Base-by-base conservation (phyloP, 2,329 filamentous ascomycete species). In the Aureobasidium melanogenum region DNA sequence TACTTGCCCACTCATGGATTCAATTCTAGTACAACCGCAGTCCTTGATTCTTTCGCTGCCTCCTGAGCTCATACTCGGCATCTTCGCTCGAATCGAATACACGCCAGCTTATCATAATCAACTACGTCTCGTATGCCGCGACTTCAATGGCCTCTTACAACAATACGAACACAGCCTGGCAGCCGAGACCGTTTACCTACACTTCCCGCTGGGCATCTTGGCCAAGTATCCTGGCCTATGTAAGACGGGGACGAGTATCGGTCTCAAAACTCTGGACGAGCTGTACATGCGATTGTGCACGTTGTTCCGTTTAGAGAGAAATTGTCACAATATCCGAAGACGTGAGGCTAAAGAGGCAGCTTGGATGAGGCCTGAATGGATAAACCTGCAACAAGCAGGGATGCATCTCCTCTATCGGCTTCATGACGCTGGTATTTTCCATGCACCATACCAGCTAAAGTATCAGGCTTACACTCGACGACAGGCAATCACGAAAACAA, bases 351-450 rank as follows among this genome's bases (percentile, higher is more conserved):
- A 67, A 9, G 68, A 71, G 41, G 64, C 70, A 9, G 63, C 65
- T 32, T 71, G 70, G 70, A 67, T 71, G 30, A 66, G 64, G 48
- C 68, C 69, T 44, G 67, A 70, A 24, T 72, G 69, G 67, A 64
- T 70, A 8, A 62, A 36, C 5, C 66, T 72, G 48, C 68, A 72
- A 62, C 67, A 68, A 59, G 66, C 66, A 19, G 71, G 71, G 3
- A 62, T 71, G 3, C 63, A 72, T 12, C 61, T 72, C 4, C 67
- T 73, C 19, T 71, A 70, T 61, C 68, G 69, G 7, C 60, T 73
- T 2, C 63, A 66, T 50, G 71, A 73, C 62, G 60, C 52, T 32
- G 61, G 61, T 59, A 38, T 51, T 57, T 39, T 36, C 5, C 19
- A 7, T 39, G 7, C 38, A 61, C n/a, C 26, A 7, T 41, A 30